Evolutionary conservation across 805 yeast genomes (phyloP).

Genomic region (Torulaspora delbrueckii): DNA sequence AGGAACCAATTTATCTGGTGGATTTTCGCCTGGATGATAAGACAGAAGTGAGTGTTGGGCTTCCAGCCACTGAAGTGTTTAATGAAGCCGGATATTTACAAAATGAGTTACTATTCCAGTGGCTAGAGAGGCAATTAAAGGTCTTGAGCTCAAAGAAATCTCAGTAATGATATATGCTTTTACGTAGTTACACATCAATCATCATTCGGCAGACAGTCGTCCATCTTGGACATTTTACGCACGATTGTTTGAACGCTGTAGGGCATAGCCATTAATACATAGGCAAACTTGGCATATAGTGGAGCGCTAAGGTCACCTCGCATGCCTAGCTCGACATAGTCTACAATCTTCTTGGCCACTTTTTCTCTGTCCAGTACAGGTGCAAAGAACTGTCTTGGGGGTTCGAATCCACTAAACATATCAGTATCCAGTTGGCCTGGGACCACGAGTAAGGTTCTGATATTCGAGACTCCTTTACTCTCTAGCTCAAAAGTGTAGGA

Average conservation of each 20-base stretch:
- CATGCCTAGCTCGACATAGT: slow-evolving; percentile 54
- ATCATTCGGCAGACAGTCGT: slow-evolving; percentile 37
- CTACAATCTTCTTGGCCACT: slow-evolving; percentile 54
- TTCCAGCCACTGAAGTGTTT: slow-evolving; percentile 36
- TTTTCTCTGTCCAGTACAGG: slow-evolving; percentile 61
- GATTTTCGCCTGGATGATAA: slow-evolving; percentile 30
- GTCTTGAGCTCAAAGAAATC: slow-evolving; percentile 37
- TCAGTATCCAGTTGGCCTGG: slow-evolving; percentile 80
- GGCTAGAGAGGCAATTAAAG: slow-evolving; percentile 36
- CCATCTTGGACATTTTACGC: slow-evolving; percentile 64
- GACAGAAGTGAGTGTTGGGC: slow-evolving; percentile 15
- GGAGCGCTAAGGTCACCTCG: slow-evolving; percentile 71
- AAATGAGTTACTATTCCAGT: slow-evolving; percentile 38
- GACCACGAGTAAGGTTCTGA: slow-evolving; percentile 66
- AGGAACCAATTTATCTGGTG: slow-evolving; percentile 43
- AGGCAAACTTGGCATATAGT: slow-evolving; percentile 64
- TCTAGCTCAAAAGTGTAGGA: slow-evolving; percentile 69
- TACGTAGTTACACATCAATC: slow-evolving; percentile 12
- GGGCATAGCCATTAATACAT: slow-evolving; percentile 65
- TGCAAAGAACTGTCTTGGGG: slow-evolving; percentile 72
- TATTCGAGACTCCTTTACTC: slow-evolving; percentile 42
- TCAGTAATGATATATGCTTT: slow-evolving; percentile 36
- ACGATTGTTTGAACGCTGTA: slow-evolving; percentile 42
- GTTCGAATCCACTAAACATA: slow-evolving; percentile 68
- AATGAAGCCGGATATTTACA: slow-evolving; percentile 42